Evolutionary conservation across 306 rosid genomes (phyloP), one percentile per base, ranked within the genome.

Genomic region (Gillenia trifoliata): DNA sequence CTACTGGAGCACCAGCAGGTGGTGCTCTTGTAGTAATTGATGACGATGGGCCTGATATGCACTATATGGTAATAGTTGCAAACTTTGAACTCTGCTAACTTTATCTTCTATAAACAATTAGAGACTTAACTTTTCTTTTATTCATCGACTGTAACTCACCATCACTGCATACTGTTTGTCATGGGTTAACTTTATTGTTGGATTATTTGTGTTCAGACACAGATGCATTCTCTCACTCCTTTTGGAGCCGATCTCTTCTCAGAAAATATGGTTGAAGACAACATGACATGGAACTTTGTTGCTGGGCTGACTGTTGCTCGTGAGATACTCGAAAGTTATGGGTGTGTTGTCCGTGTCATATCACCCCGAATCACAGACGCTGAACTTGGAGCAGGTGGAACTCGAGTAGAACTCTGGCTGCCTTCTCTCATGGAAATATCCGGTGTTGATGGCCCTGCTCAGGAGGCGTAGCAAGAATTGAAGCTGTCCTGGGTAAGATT

Each of bases 41-140:
- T 77, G 98, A 93, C 38, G 96, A 89, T 78, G 98, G 98, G 73
- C 98, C 96, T 62, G 98, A 93, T 77, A 93, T 93, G 97, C 98
- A 91, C 84, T 93, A 89, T 70, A 93, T 91, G 98, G 98, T 92
- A 88, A 85, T 22, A 63, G 62, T 64, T 71, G 64, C 63, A 17
- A 10, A 50, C 71, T 78, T 77, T 64, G 67, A 68, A 28, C 69
- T 73, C 7, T 69, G 60, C 66, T 57, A 70, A 33, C 74, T 22
- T 34, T 36, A 4, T 15, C 52, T 55, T 56, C 36, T 36, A 36
- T 71, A 7, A 12, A 54, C 40, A 16, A 59, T 59, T 59, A 59
- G 33, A 25, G 66, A 30, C 20, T 29, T 61, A 29, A 25, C 12
- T 16, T 61, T 61, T 30, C 12, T 59, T 2, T 16, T 59, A 3